A percentile compares a stretch with the other conserved stretches of the same genome.
These are phyloP conservation scores for Cynanchum wilfordii DNA, from an alignment of 257 asterid genomes.

Conservation along the genomic window DNA sequence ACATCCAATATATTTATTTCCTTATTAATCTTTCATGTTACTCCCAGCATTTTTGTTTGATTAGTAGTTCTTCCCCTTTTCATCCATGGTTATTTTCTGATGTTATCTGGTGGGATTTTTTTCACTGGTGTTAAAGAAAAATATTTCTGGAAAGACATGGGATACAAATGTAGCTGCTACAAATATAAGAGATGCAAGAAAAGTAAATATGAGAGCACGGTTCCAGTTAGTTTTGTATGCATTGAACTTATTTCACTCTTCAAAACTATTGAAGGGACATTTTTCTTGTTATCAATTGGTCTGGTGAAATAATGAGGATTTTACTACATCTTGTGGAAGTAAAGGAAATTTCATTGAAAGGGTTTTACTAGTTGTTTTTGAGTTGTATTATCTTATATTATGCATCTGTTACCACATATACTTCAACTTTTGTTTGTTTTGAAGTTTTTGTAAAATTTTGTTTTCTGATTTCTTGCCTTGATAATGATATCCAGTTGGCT, in stretches of 20 bases:
- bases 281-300: not conserved
- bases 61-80: not conserved
- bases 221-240: not conserved
- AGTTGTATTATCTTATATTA: not conserved
- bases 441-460: conserved; percentile 28
- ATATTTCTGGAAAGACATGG: not conserved
- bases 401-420: not conserved
- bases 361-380: not conserved
- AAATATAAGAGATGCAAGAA: not conserved
- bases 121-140: not conserved
- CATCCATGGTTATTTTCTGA: not conserved
- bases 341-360: not conserved
- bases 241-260: not conserved
- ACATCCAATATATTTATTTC: not conserved
- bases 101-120: not conserved
- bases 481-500: conserved; percentile 84
- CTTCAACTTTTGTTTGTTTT: not conserved
- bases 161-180: not conserved
- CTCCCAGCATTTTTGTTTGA: not conserved
- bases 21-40: not conserved
- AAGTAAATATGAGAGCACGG: not conserved
- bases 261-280: not conserved
- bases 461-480: conserved; percentile 61
- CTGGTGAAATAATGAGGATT: not conserved
- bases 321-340: not conserved